Percentiles rank a stretch among this genome's conserved stretches.
These are phyloP conservation scores for Annona squamosa DNA, from an alignment of 164 flowering plant species.

Conservation along the genomic window DNA sequence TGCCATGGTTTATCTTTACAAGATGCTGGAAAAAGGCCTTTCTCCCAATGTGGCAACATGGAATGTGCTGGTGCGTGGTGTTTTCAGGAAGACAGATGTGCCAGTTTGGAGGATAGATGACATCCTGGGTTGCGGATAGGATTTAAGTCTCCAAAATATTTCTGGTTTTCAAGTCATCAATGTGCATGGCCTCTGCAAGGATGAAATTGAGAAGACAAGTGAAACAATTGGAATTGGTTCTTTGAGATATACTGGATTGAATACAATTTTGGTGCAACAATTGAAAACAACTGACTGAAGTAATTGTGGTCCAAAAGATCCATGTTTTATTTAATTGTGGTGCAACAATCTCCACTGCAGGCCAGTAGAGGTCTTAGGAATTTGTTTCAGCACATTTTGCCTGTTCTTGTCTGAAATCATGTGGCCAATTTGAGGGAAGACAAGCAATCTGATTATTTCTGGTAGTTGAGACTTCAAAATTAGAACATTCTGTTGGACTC, in stretches of 20 bases:
- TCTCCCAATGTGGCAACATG: constrained; percentile 54
- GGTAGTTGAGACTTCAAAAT: too few species aligned
- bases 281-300: neutral
- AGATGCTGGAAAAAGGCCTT: constrained; percentile 52
- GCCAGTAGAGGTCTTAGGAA: too few species aligned
- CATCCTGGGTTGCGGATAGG: constrained; percentile 17
- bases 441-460: too few species aligned
- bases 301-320: neutral
- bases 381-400: too few species aligned
- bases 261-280: neutral
- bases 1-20: constrained; percentile 41
- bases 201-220: neutral
- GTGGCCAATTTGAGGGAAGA: too few species aligned
- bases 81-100: constrained; percentile 30
- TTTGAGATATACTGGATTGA: neutral
- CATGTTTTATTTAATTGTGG: too few species aligned
- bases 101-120: constrained; percentile 23
- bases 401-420: too few species aligned
- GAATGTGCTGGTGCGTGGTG: constrained; percentile 48
- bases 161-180: neutral
- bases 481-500: too few species aligned
- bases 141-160: neutral
- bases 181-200: neutral
- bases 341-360: too few species aligned
- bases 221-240: neutral